Percentiles rank a stretch among this genome's conserved stretches.
phyloP scores from a whole-genome alignment of 1,284 basidiomycete genomes.

The Cryptococcus sp. region DNA sequence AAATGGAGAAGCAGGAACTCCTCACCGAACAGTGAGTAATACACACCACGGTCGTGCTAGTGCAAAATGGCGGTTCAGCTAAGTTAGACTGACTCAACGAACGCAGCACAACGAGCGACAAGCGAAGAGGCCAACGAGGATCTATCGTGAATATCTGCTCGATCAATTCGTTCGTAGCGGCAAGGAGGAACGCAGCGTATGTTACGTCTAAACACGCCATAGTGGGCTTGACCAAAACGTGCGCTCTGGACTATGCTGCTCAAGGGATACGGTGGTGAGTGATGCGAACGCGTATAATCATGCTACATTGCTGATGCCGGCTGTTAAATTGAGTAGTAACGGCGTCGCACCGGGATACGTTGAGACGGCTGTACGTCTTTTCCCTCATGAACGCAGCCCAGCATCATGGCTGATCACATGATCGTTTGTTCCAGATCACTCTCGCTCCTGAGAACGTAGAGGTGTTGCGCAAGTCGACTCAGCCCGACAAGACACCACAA shows the following conservation, averaged over 20 bases:
- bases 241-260: slow-evolving; percentile 12
- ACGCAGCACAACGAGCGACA: not conserved
- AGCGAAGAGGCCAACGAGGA: slow-evolving; percentile 19
- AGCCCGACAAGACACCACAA: slow-evolving; percentile 17
- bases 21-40: not conserved
- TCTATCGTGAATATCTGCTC: slow-evolving; percentile 29
- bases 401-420: not conserved
- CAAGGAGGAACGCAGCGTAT: slow-evolving; percentile 14
- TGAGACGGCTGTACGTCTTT: slow-evolving; percentile 3
- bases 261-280: slow-evolving; percentile 13
- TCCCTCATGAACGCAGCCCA: not conserved
- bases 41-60: too few relatives aligned
- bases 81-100: not conserved
- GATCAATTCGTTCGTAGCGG: slow-evolving; percentile 15
- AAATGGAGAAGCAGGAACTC: slow-evolving; percentile 25
- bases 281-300: not conserved
- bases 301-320: not conserved
- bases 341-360: slow-evolving; percentile 12
- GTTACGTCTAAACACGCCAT: slow-evolving; percentile 25
- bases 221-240: slow-evolving; percentile 18
- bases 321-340: not conserved
- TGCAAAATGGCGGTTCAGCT: not conserved
- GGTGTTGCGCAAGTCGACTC: slow-evolving; percentile 9
- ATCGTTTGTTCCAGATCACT: not conserved
- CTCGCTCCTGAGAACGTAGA: slow-evolving; percentile 12